A percentile compares a stretch with the other conserved stretches of the same genome.
Evolutionary conservation across 2,329 filamentous ascomycete genomes (phyloP).

Genomic region (Colletotrichum costaricense): DNA sequence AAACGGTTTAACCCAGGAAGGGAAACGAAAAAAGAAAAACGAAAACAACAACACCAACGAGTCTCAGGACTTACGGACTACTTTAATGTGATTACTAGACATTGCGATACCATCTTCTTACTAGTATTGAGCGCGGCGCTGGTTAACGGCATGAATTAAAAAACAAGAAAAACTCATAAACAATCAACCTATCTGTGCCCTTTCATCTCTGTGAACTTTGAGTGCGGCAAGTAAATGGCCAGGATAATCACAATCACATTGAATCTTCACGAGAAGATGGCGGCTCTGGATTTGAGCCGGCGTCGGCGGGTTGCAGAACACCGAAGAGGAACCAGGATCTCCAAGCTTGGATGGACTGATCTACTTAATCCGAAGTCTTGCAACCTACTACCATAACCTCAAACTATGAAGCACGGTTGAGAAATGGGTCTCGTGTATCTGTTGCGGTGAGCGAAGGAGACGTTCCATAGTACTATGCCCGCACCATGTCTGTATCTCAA

Average conservation of each 20-base stretch:
- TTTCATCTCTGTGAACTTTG: not conserved
- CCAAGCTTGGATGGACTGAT: no score
- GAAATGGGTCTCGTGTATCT: no score
- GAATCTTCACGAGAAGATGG: not conserved
- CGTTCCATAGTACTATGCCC: no score
- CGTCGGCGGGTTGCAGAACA: no score
- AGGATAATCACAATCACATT: not conserved
- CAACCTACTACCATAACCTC: no score
- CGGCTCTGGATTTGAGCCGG: no score
- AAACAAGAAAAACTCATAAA: not conserved
- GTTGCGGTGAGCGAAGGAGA: no score
- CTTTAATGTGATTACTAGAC: constrained; percentile 24
- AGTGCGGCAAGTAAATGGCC: not conserved
- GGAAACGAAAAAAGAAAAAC: not conserved
- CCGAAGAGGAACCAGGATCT: no score
- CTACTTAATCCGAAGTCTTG: no score
- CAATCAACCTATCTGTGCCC: not conserved
- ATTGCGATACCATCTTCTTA: constrained; percentile 30
- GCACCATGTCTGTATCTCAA: no score
- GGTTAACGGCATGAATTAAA: constrained; percentile 3
- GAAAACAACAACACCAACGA: not conserved
- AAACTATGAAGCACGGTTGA: no score
- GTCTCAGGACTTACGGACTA: not conserved
- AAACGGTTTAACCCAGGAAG: not conserved
- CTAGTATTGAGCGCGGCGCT: constrained; percentile 25